These are phyloP conservation scores for Fusarium phyllophilum DNA, from an alignment of 2,329 filamentous ascomycete genomes.

Conservation along the genomic window DNA sequence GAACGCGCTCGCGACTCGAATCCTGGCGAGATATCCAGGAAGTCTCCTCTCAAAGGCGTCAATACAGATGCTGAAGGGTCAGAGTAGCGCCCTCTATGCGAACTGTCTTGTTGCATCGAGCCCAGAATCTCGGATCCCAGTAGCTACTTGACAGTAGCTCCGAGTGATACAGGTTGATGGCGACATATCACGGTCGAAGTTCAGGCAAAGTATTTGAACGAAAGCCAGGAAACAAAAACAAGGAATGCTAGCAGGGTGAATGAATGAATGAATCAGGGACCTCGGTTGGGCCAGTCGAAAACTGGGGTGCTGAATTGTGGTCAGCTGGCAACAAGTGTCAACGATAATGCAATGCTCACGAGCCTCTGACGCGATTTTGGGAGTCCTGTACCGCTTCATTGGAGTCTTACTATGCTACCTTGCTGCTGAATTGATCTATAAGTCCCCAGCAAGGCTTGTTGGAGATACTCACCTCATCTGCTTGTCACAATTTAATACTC, in stretches of 20 bases:
- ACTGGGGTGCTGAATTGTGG: background rate
- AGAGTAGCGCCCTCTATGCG: conserved; percentile 37
- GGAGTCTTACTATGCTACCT: background rate
- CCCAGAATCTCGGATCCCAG: conserved; percentile 3
- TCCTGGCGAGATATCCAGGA: conserved; percentile 49
- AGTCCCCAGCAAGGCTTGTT: background rate
- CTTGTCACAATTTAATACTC: background rate
- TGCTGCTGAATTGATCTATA: background rate
- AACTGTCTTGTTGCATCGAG: conserved; percentile 33
- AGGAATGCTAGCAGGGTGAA: background rate
- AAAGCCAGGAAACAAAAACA: background rate
- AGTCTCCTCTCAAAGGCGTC: conserved; percentile 50
- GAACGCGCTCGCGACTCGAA: conserved; percentile 46
- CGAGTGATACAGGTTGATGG: background rate
- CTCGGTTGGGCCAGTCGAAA: background rate
- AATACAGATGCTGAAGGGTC: conserved; percentile 39
- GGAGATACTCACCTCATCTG: background rate
- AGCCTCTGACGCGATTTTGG: background rate
- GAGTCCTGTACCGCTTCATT: too few relatives aligned
- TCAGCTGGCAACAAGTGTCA: conserved; percentile 16
- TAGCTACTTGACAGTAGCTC: conserved; percentile 6
- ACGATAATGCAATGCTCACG: background rate
- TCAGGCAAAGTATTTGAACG: background rate
- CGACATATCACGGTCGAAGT: background rate
- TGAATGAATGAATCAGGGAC: background rate